These are phyloP conservation scores for Fusarium penzigii DNA, from an alignment of 2,329 filamentous ascomycete species.

Conservation along the genomic window DNA sequence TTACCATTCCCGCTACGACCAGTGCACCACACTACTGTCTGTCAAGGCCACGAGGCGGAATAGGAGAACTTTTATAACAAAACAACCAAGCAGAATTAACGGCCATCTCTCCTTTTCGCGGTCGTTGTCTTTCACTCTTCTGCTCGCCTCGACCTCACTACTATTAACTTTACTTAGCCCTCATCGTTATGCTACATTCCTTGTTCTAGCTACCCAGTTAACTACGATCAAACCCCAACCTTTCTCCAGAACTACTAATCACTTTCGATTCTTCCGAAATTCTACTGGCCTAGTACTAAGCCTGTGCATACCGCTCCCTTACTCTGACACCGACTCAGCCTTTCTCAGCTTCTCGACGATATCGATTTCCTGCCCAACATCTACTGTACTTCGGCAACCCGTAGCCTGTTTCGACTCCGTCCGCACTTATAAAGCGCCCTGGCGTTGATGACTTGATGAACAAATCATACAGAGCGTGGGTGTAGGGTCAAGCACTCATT, in stretches of 20 bases:
- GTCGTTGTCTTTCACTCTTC: slow-evolving; percentile 7
- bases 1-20: no score
- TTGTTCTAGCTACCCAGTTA: slow-evolving; percentile 19
- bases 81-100: slow-evolving; percentile 18
- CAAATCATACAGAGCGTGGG: slow-evolving; percentile 31
- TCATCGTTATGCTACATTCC: slow-evolving; percentile 18
- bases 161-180: neutral
- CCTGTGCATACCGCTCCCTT: neutral
- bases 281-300: slow-evolving; percentile 8
- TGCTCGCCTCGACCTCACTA: slow-evolving; percentile 6
- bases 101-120: slow-evolving; percentile 9
- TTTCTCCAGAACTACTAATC: slow-evolving; percentile 21
- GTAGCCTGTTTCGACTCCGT: slow-evolving; percentile 9
- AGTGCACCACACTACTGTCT: slow-evolving; percentile 13
- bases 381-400: neutral
- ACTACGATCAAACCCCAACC: slow-evolving; percentile 27
- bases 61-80: slow-evolving; percentile 24
- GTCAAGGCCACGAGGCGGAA: slow-evolving; percentile 28
- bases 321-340: neutral
- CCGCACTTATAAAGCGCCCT: slow-evolving; percentile 10
- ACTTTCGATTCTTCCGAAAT: slow-evolving; percentile 19
- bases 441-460: slow-evolving; percentile 33
- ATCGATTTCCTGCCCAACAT: neutral
- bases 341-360: slow-evolving; percentile 2
- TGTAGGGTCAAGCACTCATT: slow-evolving; percentile 38